These are phyloP conservation scores for Hygrophoropsis aurantiaca DNA, from an alignment of 768 basidiomycete genomes.

Conservation along the genomic window DNA sequence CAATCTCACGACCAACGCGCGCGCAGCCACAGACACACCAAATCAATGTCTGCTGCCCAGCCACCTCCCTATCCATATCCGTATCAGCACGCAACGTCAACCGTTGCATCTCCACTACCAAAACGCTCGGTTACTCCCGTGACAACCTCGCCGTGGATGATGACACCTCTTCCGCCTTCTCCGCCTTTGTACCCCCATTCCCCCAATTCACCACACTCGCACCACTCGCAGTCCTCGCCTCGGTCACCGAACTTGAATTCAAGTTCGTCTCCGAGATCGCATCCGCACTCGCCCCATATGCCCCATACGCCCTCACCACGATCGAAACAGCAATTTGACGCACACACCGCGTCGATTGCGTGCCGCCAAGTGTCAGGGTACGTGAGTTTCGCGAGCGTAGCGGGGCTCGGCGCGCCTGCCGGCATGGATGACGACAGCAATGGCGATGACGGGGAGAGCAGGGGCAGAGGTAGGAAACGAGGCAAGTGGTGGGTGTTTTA, in stretches of 20 bases:
- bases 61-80: slow-evolving; percentile 4
- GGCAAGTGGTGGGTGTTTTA: too few relatives aligned
- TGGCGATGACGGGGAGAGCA: too few relatives aligned
- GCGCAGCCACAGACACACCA: slow-evolving; percentile 10
- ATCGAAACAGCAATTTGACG: slow-evolving; percentile 51
- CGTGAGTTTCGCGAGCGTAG: slow-evolving; percentile 65
- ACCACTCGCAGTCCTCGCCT: slow-evolving; percentile 2
- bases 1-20: slow-evolving; percentile 1
- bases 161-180: too few relatives aligned
- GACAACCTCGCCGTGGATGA: too few relatives aligned
- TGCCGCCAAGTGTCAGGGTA: slow-evolving; percentile 60
- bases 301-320: slow-evolving; percentile 9
- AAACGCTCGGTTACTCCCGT: too few relatives aligned
- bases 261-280: too few relatives aligned
- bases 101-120: too few relatives aligned
- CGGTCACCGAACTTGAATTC: too few relatives aligned
- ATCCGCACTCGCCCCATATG: slow-evolving; percentile 11
- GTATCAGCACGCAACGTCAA: too few relatives aligned
- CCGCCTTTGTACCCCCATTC: slow-evolving; percentile 7
- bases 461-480: too few relatives aligned
- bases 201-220: slow-evolving; percentile 1
- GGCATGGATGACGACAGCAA: slow-evolving; percentile 37
- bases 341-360: slow-evolving; percentile 56
- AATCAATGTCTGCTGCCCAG: slow-evolving; percentile 12
- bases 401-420: slow-evolving; percentile 64